A percentile compares a stretch with the other conserved stretches of the same genome.
phyloP scores from a whole-genome alignment of 1,139 yeast species.

The Meyerozyma sp. region DNA sequence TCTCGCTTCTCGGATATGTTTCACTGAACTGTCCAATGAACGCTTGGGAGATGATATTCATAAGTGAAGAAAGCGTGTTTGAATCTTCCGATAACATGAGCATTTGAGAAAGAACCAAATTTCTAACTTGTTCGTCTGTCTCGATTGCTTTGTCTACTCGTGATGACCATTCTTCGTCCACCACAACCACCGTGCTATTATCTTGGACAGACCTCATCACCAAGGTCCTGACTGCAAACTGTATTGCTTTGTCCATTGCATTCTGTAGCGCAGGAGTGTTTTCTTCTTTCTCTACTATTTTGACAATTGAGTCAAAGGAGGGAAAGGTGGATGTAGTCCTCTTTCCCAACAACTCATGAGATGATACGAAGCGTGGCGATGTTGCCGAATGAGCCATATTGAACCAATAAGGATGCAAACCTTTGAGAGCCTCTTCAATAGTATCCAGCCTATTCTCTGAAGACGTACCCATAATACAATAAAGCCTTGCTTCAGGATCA shows the following conservation, averaged over 20 bases:
- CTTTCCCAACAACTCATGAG: slow-evolving; percentile 34
- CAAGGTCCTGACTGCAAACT: slow-evolving; percentile 49
- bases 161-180: slow-evolving; percentile 72
- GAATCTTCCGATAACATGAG: slow-evolving; percentile 10
- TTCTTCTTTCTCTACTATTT: slow-evolving; percentile 22
- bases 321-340: slow-evolving; percentile 39
- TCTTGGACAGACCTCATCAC: slow-evolving; percentile 59
- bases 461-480: slow-evolving; percentile 64
- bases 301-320: slow-evolving; percentile 28
- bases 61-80: slow-evolving; percentile 10
- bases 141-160: slow-evolving; percentile 70
- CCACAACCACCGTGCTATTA: slow-evolving; percentile 49
- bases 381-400: slow-evolving; percentile 40
- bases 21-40: slow-evolving; percentile 20
- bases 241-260: slow-evolving; percentile 36
- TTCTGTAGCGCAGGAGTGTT: slow-evolving; percentile 14
- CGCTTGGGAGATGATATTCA: slow-evolving; percentile 23
- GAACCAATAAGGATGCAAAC: slow-evolving; percentile 77
- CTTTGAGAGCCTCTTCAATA: slow-evolving; percentile 75
- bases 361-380: slow-evolving; percentile 30
- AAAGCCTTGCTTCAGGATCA: slow-evolving; percentile 62
- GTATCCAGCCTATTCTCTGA: slow-evolving; percentile 61
- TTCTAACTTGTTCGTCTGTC: slow-evolving; percentile 50
- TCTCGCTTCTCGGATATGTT: slow-evolving; percentile 3
- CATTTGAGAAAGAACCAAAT: slow-evolving; percentile 25